phyloP scores from a whole-genome alignment of 208 protist species.

The Leishmania lainsoni region DNA sequence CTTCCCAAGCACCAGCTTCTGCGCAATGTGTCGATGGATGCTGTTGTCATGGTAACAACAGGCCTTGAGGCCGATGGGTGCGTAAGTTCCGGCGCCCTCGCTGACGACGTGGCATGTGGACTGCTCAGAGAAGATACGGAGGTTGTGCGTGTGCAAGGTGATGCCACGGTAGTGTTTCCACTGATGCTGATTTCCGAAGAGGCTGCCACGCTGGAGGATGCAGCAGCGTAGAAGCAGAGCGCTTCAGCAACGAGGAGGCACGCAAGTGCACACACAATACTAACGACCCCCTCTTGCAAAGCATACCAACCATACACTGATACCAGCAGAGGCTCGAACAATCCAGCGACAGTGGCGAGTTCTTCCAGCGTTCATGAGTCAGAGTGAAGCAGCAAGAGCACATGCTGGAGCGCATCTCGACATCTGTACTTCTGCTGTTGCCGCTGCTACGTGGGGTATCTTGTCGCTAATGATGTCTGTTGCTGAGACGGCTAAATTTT shows the following conservation, averaged over 20 bases:
- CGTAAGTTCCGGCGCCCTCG: conserved; percentile 76
- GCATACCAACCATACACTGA: not conserved
- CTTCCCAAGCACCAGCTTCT: conserved; percentile 89
- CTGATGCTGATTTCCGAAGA: conserved; percentile 48
- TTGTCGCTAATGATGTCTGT: not conserved
- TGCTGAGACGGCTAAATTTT: not conserved
- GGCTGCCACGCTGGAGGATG: not conserved
- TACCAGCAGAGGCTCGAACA: not conserved
- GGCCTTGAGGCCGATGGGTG: conserved; percentile 84
- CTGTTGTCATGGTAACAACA: conserved; percentile 82
- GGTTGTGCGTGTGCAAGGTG: conserved; percentile 85
- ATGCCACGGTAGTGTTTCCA: conserved; percentile 88
- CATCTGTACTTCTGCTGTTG: not conserved
- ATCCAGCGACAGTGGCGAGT: not conserved
- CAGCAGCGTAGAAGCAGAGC: not conserved
- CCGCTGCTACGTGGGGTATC: not conserved
- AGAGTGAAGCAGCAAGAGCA: not conserved
- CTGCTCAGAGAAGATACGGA: conserved; percentile 48
- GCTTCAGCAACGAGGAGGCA: not conserved
- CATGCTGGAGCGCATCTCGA: not conserved
- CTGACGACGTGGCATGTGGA: conserved; percentile 65
- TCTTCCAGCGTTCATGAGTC: not conserved
- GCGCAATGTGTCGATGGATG: conserved; percentile 52
- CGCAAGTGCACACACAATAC: not conserved
- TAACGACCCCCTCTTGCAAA: no score